Base-by-base conservation (phyloP, 2,329 filamentous ascomycete genomes). In the Sclerotinia borealis region DNA sequence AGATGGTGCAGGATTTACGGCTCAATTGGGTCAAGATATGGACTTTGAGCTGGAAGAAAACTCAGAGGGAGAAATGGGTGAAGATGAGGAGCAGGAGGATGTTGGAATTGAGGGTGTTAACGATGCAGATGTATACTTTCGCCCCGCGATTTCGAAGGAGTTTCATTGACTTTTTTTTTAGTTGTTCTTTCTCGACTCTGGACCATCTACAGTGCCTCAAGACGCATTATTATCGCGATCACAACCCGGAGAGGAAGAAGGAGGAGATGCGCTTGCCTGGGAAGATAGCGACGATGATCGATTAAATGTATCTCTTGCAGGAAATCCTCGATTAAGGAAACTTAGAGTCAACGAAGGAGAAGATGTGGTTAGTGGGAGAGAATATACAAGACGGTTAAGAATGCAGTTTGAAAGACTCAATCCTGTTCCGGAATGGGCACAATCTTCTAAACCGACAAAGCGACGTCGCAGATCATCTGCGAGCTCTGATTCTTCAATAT, bases 281-380 rank as follows among this genome's bases (percentile, higher is more conserved):
- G 87, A 93, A 69, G 95, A 99, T 75, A 98, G 93, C 76, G 95
- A 99, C 71, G 95, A 99, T 73, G 95, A 98, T 73, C 85, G 91
- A 61, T 79, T 97, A 66, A 85, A 86, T 8, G 83, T 99, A 55
- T 98, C 93, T 17, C 82, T 99, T 45, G 89, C 91, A 4, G 84
- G 85, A 31, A 86, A 88, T 50, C 84, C 86, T 54, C 84, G 90
- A 68, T 76, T 97, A 73, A 85, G 93, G 68, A 98, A 98, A 76
- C 80, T 99, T 66, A 85, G 95, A 66, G 80, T 87, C 58, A 88
- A 86, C 2, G 92, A 93, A 72, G 85, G 84, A 1, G 95, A 99
- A 72, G 95, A 99, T 75, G 75, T 96, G 13, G 85, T 99, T 67
- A 91, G 80, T 69, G 95, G 95, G 54, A 87, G 85, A 66, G 93